Percentiles rank a stretch among this genome's conserved stretches.
Conservation (phyloP, 176 grass and related monocot species). For the Bothriochloa decipiens region DNA sequence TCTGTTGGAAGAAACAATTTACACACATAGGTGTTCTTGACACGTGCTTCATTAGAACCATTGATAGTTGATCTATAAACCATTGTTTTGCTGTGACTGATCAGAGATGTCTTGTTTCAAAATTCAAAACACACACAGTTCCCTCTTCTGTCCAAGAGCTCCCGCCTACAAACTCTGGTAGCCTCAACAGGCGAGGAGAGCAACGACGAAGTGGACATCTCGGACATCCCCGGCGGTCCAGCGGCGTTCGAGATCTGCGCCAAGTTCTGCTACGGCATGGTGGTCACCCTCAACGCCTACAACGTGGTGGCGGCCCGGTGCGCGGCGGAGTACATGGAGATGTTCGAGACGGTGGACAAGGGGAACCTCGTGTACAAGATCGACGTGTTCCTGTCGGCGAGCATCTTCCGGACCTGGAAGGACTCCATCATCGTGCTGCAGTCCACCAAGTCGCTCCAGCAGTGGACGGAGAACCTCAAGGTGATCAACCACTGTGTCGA, state of each 20-base stretch:
- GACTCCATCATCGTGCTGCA: slow-evolving; percentile 93
- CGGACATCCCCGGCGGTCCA: slow-evolving; percentile 83
- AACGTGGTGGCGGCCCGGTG: slow-evolving; percentile 83
- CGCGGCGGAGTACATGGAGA: slow-evolving; percentile 91
- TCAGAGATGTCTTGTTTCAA: background rate
- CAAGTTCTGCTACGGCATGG: slow-evolving; percentile 96
- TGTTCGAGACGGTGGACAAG: slow-evolving; percentile 83
- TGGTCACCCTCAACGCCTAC: slow-evolving; percentile 95
- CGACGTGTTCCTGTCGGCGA: slow-evolving; percentile 82
- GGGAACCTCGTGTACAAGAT: slow-evolving; percentile 98
- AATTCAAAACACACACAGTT: slow-evolving; percentile 59
- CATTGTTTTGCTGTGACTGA: slow-evolving; percentile 1
- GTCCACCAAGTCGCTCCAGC: slow-evolving; percentile 69
- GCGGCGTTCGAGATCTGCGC: slow-evolving; percentile 92
- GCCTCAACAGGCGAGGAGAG: slow-evolving; percentile 66
- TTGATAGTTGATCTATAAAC: background rate
- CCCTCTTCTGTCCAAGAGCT: slow-evolving; percentile 92
- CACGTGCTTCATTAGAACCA: slow-evolving; percentile 7
- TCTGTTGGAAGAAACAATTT: background rate
- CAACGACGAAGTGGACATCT: slow-evolving; percentile 75
- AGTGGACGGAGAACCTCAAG: slow-evolving; percentile 77
- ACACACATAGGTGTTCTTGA: background rate
- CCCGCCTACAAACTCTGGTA: slow-evolving; percentile 73
- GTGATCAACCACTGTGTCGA: slow-evolving; percentile 76
- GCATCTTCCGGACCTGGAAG: slow-evolving; percentile 90